A percentile compares a stretch with the other conserved stretches of the same genome.
Conservation (phyloP, 2,329 filamentous ascomycete species). For the Calonectria leucothoes region DNA sequence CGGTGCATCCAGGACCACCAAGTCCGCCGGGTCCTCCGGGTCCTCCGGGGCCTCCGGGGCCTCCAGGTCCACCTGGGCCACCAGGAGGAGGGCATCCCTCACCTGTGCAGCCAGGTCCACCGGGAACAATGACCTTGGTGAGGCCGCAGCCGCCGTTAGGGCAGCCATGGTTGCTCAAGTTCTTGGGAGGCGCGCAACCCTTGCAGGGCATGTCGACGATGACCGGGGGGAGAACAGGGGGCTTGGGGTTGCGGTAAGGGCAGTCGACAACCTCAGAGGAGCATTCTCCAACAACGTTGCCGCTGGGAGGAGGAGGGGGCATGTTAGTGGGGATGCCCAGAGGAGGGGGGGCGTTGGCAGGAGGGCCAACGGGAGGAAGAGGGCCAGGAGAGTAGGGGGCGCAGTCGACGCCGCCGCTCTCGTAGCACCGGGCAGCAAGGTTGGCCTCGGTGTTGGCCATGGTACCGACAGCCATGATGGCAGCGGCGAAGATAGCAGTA, state of each 20-base stretch:
- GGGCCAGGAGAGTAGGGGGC: background rate
- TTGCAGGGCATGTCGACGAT: background rate
- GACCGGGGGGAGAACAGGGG: background rate
- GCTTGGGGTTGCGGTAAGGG: background rate
- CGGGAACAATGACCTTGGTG: background rate
- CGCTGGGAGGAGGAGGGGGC: background rate
- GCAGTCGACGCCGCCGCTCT: background rate
- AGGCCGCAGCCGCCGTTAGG: background rate
- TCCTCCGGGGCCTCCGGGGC: background rate
- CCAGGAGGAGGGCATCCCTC: background rate
- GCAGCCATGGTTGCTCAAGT: background rate
- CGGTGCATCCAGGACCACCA: background rate
- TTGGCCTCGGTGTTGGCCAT: background rate
- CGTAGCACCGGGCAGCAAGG: background rate
- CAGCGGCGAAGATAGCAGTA: background rate
- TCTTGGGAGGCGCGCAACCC: background rate
- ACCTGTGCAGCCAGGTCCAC: background rate
- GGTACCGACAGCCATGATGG: background rate
- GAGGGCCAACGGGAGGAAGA: background rate
- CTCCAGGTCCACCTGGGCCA: background rate
- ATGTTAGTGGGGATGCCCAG: background rate
- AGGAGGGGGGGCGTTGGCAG: background rate
- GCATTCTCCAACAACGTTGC: slow-evolving; percentile 33
- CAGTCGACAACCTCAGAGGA: slow-evolving; percentile 23
- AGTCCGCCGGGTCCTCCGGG: background rate